Conservation (phyloP, 371 early-diverging fungal species). For the Capillidium rhysosporum region DNA sequence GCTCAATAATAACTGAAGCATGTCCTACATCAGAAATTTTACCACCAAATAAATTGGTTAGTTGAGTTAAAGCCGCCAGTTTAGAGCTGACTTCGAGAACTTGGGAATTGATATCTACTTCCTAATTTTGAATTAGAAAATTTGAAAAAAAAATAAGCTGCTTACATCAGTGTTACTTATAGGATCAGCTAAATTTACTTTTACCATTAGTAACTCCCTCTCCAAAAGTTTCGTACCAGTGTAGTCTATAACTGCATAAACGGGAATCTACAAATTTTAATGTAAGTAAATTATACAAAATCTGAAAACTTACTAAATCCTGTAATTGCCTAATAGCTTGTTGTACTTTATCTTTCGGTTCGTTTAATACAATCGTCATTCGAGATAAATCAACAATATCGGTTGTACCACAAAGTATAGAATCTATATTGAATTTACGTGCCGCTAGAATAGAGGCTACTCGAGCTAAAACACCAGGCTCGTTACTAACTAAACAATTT, state of each 20-base stretch:
- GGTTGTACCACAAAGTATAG: constrained; percentile 81
- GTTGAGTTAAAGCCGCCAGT: constrained; percentile 11
- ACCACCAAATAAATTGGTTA: constrained; percentile 70
- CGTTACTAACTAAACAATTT: constrained; percentile 85
- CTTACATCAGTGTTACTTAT: constrained; percentile 12
- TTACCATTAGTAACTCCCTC: constrained; percentile 76
- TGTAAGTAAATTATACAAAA: not conserved
- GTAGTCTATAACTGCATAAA: constrained; percentile 94
- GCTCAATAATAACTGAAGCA: constrained; percentile 61
- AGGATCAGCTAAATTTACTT: constrained; percentile 69
- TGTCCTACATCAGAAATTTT: constrained; percentile 74
- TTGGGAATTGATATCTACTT: no score
- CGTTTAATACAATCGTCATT: constrained; percentile 87
- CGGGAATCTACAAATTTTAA: constrained; percentile 37
- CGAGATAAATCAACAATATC: constrained; percentile 80
- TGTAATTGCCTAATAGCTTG: constrained; percentile 86
- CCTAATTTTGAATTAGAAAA: no score
- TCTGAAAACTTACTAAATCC: constrained; percentile 40
- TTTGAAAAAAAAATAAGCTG: no score
- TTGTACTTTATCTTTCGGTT: constrained; percentile 54
- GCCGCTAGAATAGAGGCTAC: constrained; percentile 83
- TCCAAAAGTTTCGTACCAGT: constrained; percentile 62
- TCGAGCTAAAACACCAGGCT: constrained; percentile 86
- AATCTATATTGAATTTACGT: constrained; percentile 91
- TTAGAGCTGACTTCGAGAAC: not conserved